A percentile compares a stretch with the other conserved stretches of the same genome.
phyloP scores from a whole-genome alignment of 2,329 filamentous ascomycete genomes.

The Lithohypha guttulata region DNA sequence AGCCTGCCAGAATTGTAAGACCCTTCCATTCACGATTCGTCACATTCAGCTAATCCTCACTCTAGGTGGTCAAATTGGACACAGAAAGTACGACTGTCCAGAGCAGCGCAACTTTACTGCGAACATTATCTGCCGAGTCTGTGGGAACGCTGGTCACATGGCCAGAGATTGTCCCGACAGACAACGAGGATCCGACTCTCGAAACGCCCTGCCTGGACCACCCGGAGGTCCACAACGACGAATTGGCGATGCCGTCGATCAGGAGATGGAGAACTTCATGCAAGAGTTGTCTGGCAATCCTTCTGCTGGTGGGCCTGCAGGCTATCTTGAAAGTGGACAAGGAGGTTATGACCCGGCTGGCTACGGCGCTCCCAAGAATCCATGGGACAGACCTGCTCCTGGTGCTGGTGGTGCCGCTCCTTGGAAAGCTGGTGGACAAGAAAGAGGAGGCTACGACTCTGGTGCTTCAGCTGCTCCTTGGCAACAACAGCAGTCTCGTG shows the following conservation, averaged over 20 bases:
- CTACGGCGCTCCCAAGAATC: slow-evolving; percentile 45
- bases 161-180: slow-evolving; percentile 93
- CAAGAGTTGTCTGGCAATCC: slow-evolving; percentile 79
- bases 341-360: slow-evolving; percentile 47
- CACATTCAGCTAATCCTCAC: slow-evolving; percentile 5
- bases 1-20: slow-evolving; percentile 86
- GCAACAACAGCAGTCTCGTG: slow-evolving; percentile 37
- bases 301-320: slow-evolving; percentile 49
- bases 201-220: slow-evolving; percentile 55
- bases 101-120: slow-evolving; percentile 98
- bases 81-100: slow-evolving; percentile 97
- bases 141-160: slow-evolving; percentile 97
- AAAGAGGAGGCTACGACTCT: slow-evolving; percentile 40
- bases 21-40: not conserved
- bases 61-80: slow-evolving; percentile 78
- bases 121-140: slow-evolving; percentile 97
- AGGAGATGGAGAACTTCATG: slow-evolving; percentile 98
- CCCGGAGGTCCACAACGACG: slow-evolving; percentile 47
- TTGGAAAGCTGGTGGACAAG: slow-evolving; percentile 66
- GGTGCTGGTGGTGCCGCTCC: slow-evolving; percentile 51
- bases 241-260: slow-evolving; percentile 76
- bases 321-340: slow-evolving; percentile 78
- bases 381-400: slow-evolving; percentile 83
- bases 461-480: slow-evolving; percentile 55
- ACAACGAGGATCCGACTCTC: slow-evolving; percentile 82